Base-by-base conservation (phyloP, 192 early-diverging fungal species). In the Backusella circina region DNA sequence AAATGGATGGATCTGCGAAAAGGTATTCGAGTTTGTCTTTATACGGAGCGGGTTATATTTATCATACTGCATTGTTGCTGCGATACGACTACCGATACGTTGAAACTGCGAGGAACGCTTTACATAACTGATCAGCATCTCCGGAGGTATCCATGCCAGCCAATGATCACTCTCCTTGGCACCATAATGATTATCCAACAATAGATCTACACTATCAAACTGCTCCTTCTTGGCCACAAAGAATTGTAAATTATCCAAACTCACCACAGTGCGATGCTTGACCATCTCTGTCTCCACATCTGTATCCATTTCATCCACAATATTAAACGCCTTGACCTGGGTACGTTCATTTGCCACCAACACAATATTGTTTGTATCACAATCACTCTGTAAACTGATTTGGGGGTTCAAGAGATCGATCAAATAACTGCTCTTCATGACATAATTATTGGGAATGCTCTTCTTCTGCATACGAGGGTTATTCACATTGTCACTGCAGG, bases 391-490 rank as follows among this genome's bases (percentile, higher is more conserved):
- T 13, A 94, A 83, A 75, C 86, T 92, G 44, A 94, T 85, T 77
- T 94, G 91, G 3, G 92, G 90, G 75, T 94, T 92, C 3, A 94
- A 80, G 39, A 92, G 75, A 67, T 89, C 82, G 31, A 94, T 78
- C 12, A 92, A 72, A 71, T 87, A 89, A 23, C 86, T 84, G 38
- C 86, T 86, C 39, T 89, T 87, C 47, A 86, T 83, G 50, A 80
- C 70, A 67, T 90, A 87, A 18, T 84, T 82, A 10, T 75, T 71
- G 9, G 90, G 85, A 54, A 92, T 84, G 38, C 88, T 87, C 39
- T 88, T 84, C 16, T 75, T 79, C 21, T 86, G 70, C 67, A 30
- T 82, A 18, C 81, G 67, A 1, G 87, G 82, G 31, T 87, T 82
- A n/a, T 83, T 73, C 31, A 80, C 67, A 51, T 84, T 75, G 2